Evolutionary conservation across 2,329 filamentous ascomycete genomes (phyloP), one percentile per base, ranked within the genome.

Genomic region (Colletotrichum sp.): DNA sequence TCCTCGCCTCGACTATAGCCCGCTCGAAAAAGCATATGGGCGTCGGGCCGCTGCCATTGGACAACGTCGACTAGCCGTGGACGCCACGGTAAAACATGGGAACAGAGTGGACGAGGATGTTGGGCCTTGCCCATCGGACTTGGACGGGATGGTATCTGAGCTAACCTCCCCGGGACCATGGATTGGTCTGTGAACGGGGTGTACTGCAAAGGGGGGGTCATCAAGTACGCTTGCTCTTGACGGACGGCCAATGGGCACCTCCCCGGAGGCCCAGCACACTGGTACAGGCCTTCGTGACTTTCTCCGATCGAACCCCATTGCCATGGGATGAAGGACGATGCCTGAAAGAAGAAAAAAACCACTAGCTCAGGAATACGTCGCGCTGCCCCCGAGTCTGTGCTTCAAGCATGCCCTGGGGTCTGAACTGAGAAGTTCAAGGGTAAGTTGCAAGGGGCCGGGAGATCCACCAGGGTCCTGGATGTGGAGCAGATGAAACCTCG

Each of bases 401-500:
- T 69, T 69, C 63, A 34, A 44, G 39, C 34, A 55, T 52, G 30
- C 69, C 60, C 30, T 62, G 69, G 62, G 68, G 55, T 34, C 69
- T 75, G 72, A 39, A 49, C 69, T 72, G 28, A 16, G 69, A 52
- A 16, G 32, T 30, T 36, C 63, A 32, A 55, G 69, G 62, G 62
- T 73, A 18, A 59, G 39, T 73, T 73, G 69, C 70, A 69, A 76
- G 70, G 73, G 73, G 73, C 32, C 64, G 63, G 59, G 10, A 62
- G 70, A 73, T 76, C 70, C 44, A 60, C 70, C 73, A 69, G 59
- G 64, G 64, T 52, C 64, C 57, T 71, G 64, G 57, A 52, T 39
- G 57, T 76, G 73, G 70, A 76, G 73, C 60, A 26, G 39, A 69
- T 76, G 73, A 76, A 76, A 76, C 73, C 66, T 73, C 63, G 32